A percentile compares a stretch with the other conserved stretches of the same genome.
Conservation (phyloP, 169 alveolate genomes). For the Cryptosporidium andersoni region DNA sequence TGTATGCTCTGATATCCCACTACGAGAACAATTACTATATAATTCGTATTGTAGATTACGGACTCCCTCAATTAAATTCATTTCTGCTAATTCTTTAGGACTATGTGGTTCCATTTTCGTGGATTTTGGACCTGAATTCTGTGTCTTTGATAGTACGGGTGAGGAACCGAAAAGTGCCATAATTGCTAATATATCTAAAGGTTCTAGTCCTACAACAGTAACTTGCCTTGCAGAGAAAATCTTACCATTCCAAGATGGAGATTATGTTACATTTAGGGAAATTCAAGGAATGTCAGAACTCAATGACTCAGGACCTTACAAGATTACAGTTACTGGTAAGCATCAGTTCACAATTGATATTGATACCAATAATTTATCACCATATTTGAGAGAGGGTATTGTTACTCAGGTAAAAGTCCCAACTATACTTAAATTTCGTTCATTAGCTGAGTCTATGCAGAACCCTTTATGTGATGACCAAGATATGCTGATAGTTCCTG, state of each 20-base stretch:
- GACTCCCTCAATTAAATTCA: slow-evolving; percentile 73
- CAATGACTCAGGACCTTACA: slow-evolving; percentile 88
- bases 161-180: slow-evolving; percentile 86
- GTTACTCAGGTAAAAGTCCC: slow-evolving; percentile 91
- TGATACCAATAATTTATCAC: slow-evolving; percentile 84
- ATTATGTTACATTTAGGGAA: slow-evolving; percentile 92
- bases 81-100: slow-evolving; percentile 82
- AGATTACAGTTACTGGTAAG: slow-evolving; percentile 85
- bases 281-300: slow-evolving; percentile 96
- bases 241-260: slow-evolving; percentile 94
- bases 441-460: slow-evolving; percentile 34
- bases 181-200: slow-evolving; percentile 81
- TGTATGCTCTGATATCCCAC: slow-evolving; percentile 81
- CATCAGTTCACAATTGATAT: slow-evolving; percentile 88
- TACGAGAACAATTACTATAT: slow-evolving; percentile 37
- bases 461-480: slow-evolving; percentile 84
- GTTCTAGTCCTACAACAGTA: slow-evolving; percentile 74
- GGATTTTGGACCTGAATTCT: slow-evolving; percentile 93
- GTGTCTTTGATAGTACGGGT: slow-evolving; percentile 85
- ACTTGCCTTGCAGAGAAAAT: slow-evolving; percentile 84
- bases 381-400: slow-evolving; percentile 87
- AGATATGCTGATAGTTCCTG: slow-evolving; percentile 86
- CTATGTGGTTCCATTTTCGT: slow-evolving; percentile 95
- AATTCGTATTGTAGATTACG: slow-evolving; percentile 72
- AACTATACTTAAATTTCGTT: slow-evolving; percentile 78